Base-by-base conservation (phyloP, 208 protist genomes). In the Crithidia fasciculata region DNA sequence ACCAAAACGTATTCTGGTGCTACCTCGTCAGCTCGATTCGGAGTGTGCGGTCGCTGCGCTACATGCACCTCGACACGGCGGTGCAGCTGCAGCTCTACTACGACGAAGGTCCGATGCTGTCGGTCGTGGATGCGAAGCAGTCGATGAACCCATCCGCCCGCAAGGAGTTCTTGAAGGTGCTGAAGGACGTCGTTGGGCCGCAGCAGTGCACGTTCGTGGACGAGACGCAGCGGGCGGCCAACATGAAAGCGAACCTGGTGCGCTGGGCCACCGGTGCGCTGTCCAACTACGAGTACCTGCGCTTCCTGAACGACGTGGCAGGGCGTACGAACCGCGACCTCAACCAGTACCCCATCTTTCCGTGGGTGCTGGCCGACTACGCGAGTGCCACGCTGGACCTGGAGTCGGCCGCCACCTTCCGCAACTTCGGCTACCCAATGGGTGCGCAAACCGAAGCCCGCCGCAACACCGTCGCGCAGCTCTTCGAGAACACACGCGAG, bases 301-400 rank as follows among this genome's bases (percentile, higher is more conserved):
- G 82, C 69, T 93, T 97, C 69, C 82, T 99, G 16, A 99, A 99
- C 78, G 74, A 72, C 36, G 69, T 88, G 40, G 96, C 95, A 5
- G 94, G 96, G 28, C 87, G 97, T 16, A 98, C 93, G 5, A 87
- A 85, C 60, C 89, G 91, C 58, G 97, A 99, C 76, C 82, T 95
- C 60, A 98, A 94, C 66, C 97, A 99, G 86, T 98, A 98, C 71
- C 98, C 98, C 18, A 86, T 99, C 8, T 98, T 98, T 69, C 98
- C 98, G 36, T 99, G 96, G 96, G 88, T 98, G 50, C 70, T 99
- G n/a, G 71, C 79, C 3, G 92, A 98, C 80, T 98, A 97, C 80
- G 89, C 68, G 41, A 91, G 86, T n/a, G 49, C 67, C n/a, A 82
- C 69, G 60, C 83, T 98, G 40, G 86, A 93, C 66, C 57, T 99